A percentile compares a stretch with the other conserved stretches of the same genome.
phyloP scores from a whole-genome alignment of 1,284 basidiomycete genomes.

The Tylopilus sp. region DNA sequence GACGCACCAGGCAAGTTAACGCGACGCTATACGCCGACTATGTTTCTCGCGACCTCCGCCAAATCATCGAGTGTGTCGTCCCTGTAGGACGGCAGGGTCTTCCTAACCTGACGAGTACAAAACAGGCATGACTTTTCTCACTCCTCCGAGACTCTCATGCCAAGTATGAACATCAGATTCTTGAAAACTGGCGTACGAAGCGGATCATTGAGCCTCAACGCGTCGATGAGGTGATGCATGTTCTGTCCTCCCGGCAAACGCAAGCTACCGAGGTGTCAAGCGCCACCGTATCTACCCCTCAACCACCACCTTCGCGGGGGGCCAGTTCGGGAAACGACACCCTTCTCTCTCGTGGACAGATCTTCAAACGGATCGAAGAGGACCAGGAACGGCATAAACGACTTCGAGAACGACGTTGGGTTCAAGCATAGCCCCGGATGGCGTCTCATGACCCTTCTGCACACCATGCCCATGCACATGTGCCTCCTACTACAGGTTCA shows the following conservation, averaged over 20 bases:
- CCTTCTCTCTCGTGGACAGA: conserved; percentile 71
- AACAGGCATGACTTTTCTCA: conserved; percentile 67
- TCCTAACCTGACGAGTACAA: conserved; percentile 87
- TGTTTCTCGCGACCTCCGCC: conserved; percentile 77
- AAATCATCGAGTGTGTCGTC: conserved; percentile 86
- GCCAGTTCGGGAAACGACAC: conserved; percentile 12
- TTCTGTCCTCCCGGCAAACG: conserved; percentile 60
- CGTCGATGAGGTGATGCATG: conserved; percentile 72
- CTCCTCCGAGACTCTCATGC: neutral
- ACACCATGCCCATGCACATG: conserved; percentile 3
- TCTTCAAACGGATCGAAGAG: conserved; percentile 92
- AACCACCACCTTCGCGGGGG: conserved; percentile 19
- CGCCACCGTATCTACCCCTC: conserved; percentile 21
- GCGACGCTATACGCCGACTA: conserved; percentile 77
- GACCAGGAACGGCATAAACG: conserved; percentile 96
- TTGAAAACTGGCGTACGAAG: conserved; percentile 89
- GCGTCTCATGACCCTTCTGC: conserved; percentile 9
- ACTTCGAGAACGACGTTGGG: conserved; percentile 93
- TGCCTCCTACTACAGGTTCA: neutral
- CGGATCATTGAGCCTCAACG: conserved; percentile 84
- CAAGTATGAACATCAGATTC: conserved; percentile 62
- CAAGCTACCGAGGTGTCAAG: conserved; percentile 39
- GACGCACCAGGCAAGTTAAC: conserved; percentile 27
- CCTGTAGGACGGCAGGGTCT: conserved; percentile 86
- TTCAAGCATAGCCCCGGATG: conserved; percentile 66